Base-by-base conservation (phyloP, 2,329 filamentous ascomycete genomes). In the Penicillium sp. region DNA sequence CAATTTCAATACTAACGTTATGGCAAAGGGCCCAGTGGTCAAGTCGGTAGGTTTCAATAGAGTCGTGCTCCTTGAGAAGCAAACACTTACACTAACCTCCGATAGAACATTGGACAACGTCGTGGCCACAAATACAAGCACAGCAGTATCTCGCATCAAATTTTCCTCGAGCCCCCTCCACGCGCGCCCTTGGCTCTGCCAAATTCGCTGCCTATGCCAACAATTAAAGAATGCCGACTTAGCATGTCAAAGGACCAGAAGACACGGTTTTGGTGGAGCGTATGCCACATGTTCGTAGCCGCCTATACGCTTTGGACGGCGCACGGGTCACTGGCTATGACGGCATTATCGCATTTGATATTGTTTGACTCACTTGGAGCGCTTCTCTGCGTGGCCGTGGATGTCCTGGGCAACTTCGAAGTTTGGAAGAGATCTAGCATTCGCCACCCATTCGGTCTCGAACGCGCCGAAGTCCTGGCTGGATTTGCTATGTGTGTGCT, bases 51-150 rank as follows among this genome's bases (percentile, higher is more conserved):
- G 65, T 49, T 76, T 39, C 81, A 14, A 38, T 8, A 4, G 2
- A n/a, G 9, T 4, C 20, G 20, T 20, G 5, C 13, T 9, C 11
- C 20, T 20, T 16, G 33, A 16, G 16, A 16, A 14, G 18, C n/a
- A n/a, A 14, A n/a, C 50, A 27, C 56, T 61, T 62, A 62, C 36
- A 58, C 69, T 25, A 5, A 27, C 46, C 62, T 48, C 50, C 22
- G 24, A 45, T 56, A 95, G 87, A 92, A 90, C 63, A 84, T 96
- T 57, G 92, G 92, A 57, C 90, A 96, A 72, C 85, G 94, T 60
- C 87, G 92, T 55, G 94, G 94, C 56, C 94, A 99, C 77, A 91
- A 94, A 70, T 99, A 99, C 80, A 96, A 96, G 69, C 92, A 97
- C 76, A 95, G 89, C 70, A 95, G 90, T 69, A 88, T 99, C 51